Base-by-base conservation (phyloP, 345 rosid genomes). In the Hirschfeldia incana region DNA sequence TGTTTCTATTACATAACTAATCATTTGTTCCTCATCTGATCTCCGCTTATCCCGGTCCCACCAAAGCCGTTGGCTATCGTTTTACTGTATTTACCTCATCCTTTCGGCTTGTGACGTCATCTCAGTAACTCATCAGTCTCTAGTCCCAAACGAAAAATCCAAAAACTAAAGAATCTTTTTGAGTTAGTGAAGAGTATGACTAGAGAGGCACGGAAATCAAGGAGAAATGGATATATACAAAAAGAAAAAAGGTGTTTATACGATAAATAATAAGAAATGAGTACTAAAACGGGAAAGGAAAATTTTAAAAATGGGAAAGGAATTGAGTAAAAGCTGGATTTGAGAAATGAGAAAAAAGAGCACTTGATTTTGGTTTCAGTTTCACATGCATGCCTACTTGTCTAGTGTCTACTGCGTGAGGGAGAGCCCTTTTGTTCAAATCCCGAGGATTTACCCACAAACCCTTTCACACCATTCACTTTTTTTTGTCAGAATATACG, bases 1-100 rank as follows among this genome's bases (percentile, higher is more conserved):
- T 83, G 89, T 88, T 87, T 53, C 1, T 60, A 76, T 85, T 86
- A 65, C 73, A 33, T 51, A 61, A 59, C 86, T 83, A 86, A 91
- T 85, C 76, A 88, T 85, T 76, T 69, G 73, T 81, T 68, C 67
- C 68, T 46, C 70, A 53, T 76, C 78, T 69, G 39, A 36, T 39
- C 28, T 61, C 53, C 30, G 1, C 46, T 17, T 60, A 4, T 27
- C n/a, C 49, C 65, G 79, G 80, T 58, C 79, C 83, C 73, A 53
- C 55, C 60, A 28, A 77, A 63, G 67, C 83, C 85, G 77, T 59
- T 51, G 74, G 76, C 30, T 67, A 63, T 79, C 53, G 46, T 39
- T 9, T 39, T 39, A 39, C 46, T 39, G 46, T 39, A 39, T 39
- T 39, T 39, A 34, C 67, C 59, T 60, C 16, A 26, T 1, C 57